Evolutionary conservation across 768 basidiomycete species (phyloP).

Genomic region (Lactifluus pinguis): DNA sequence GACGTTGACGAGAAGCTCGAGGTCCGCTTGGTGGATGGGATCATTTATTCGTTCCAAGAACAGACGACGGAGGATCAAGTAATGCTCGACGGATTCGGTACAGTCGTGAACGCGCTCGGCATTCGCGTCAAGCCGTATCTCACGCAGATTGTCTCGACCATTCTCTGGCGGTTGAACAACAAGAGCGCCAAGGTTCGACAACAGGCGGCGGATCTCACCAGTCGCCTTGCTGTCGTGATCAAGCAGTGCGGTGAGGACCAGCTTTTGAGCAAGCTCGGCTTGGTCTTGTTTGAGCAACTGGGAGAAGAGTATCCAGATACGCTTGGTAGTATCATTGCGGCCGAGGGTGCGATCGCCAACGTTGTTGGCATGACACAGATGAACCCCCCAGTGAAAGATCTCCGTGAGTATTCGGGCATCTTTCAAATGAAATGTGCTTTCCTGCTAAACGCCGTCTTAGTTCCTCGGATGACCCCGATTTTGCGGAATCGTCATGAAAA

Average conservation of each 20-base stretch:
- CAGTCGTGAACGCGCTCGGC: slow-evolving; percentile 91
- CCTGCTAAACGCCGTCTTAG: slow-evolving; percentile 31
- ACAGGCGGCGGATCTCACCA: slow-evolving; percentile 97
- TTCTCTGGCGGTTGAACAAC: slow-evolving; percentile 98
- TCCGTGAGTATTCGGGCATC: slow-evolving; percentile 53
- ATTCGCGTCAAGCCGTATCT: slow-evolving; percentile 97
- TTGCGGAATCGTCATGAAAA: slow-evolving; percentile 98
- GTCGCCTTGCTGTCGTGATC: slow-evolving; percentile 93
- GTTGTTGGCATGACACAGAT: slow-evolving; percentile 99
- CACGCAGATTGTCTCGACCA: slow-evolving; percentile 97
- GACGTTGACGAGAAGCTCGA: slow-evolving; percentile 96
- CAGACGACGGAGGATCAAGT: slow-evolving; percentile 98
- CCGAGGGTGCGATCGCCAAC: slow-evolving; percentile 97
- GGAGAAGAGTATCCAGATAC: slow-evolving; percentile 99
- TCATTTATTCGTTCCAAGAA: slow-evolving; percentile 99
- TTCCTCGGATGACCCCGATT: slow-evolving; percentile 99
- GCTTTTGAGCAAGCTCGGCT: slow-evolving; percentile 87
- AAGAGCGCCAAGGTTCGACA: slow-evolving; percentile 99
- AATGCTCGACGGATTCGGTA: slow-evolving; percentile 98
- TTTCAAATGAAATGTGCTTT: not conserved
- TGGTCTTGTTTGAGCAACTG: slow-evolving; percentile 95
- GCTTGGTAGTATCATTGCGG: slow-evolving; percentile 97
- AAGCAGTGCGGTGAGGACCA: slow-evolving; percentile 98
- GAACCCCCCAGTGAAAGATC: slow-evolving; percentile 99
- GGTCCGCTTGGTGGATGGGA: slow-evolving; percentile 90